Conservation (phyloP, 2,329 filamentous ascomycete species). For the Aaosphaeria arxii region DNA sequence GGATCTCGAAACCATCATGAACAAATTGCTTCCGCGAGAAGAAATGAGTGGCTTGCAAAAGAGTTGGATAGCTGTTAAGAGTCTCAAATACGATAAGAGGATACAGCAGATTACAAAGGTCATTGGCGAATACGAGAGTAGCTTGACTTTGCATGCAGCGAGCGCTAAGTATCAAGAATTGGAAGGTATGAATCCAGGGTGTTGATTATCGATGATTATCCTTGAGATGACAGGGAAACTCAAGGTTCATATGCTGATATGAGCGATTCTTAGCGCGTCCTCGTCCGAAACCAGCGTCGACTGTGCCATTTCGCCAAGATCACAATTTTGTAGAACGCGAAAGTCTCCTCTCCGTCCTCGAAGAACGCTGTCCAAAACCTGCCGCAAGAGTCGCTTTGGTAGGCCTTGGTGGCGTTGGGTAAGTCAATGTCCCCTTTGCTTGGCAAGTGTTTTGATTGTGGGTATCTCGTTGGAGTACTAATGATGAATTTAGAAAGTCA, state of each 20-base stretch:
- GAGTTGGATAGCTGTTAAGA: constrained; percentile 7
- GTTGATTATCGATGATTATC: no score
- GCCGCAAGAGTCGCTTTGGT: constrained; percentile 14
- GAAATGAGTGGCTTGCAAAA: constrained; percentile 5
- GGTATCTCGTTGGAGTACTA: background rate
- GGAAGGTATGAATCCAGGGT: no score
- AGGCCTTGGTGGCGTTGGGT: constrained; percentile 25
- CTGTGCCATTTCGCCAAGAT: constrained; percentile 21
- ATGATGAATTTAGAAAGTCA: constrained; percentile 4
- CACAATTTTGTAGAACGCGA: constrained; percentile 18
- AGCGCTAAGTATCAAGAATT: no score
- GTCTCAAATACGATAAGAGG: constrained; percentile 10
- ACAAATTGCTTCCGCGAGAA: constrained; percentile 5
- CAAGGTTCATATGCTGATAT: no score
- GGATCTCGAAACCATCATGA: constrained; percentile 6
- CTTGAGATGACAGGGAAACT: no score
- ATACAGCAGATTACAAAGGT: constrained; percentile 7
- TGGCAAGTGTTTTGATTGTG: background rate
- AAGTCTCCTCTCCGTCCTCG: constrained; percentile 9
- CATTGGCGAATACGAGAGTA: constrained; percentile 3
- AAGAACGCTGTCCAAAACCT: constrained; percentile 6
- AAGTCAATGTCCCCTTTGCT: background rate
- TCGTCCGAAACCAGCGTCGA: background rate
- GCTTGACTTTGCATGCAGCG: constrained; percentile 2
- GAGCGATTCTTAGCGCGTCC: no score